These are phyloP conservation scores for Cordyceps javanica DNA, from an alignment of 2,329 filamentous ascomycete species.

Conservation along the genomic window DNA sequence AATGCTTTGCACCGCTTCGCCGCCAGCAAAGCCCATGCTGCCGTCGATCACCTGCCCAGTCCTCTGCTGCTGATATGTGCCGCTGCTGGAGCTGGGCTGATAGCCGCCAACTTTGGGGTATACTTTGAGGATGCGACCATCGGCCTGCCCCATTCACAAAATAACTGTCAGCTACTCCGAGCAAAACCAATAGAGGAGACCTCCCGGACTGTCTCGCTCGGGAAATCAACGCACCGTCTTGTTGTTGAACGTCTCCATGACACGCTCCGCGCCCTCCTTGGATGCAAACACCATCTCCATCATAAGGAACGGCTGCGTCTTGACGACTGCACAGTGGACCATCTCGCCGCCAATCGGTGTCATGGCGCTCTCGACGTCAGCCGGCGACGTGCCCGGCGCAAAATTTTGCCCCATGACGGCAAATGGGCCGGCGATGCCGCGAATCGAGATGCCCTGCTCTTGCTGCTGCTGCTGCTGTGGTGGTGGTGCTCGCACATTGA, in stretches of 20 bases:
- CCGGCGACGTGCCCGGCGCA: constrained; percentile 71
- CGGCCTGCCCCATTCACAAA: constrained; percentile 53
- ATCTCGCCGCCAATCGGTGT: constrained; percentile 66
- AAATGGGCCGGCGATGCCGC: constrained; percentile 66
- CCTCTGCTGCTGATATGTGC: constrained; percentile 18
- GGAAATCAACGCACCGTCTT: constrained; percentile 54
- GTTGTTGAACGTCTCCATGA: constrained; percentile 71
- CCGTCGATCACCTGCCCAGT: constrained; percentile 45
- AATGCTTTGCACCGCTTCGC: constrained; percentile 39
- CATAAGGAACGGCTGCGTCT: constrained; percentile 64
- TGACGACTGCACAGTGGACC: constrained; percentile 60
- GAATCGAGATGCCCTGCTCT: constrained; percentile 59
- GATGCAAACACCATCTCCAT: constrained; percentile 71
- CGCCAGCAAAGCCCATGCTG: constrained; percentile 41
- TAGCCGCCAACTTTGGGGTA: constrained; percentile 56
- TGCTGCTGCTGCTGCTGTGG: constrained; percentile 11
- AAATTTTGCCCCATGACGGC: constrained; percentile 75
- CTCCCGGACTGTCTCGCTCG: background rate
- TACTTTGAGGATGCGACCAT: constrained; percentile 67
- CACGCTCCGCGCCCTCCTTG: constrained; percentile 65
- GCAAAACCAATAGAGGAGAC: background rate
- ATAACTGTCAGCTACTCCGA: background rate
- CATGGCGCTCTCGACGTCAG: constrained; percentile 79
- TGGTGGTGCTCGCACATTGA: constrained; percentile 19
- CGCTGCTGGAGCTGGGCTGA: constrained; percentile 17